Base-by-base conservation (phyloP, 225 moss, liverwort and hornwort genomes). In the Antitrichia curtipendula region DNA sequence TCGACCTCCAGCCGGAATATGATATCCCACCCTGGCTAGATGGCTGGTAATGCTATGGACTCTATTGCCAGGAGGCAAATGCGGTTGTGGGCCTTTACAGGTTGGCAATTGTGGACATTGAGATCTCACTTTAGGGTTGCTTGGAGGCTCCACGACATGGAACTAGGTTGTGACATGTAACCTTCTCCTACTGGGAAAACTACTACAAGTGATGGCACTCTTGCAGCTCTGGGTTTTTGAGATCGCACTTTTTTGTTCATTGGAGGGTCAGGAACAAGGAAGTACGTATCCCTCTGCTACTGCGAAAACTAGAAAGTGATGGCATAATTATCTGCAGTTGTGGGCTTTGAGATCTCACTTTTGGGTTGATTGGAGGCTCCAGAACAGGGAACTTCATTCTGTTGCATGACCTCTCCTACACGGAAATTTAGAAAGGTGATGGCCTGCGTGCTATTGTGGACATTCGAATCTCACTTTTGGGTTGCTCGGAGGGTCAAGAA, bases 1-100 rank as follows among this genome's bases (percentile, higher is more conserved):
- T 95, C 66, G 93, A 91, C 66, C 91, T 95, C 7, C 92, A 90
- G 82, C 91, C 92, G 15, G 92, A 91, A 22, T 87, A 95, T 49
- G 92, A 93, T 34, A 68, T 53, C 50, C 93, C 95, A 3, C 93
- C 92, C 23, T 95, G 95, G 95, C 90, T 95, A 2, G 91, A 95
- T 52, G 95, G 95, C 40, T 95, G 95, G 95, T 93, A 56, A 84
- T 53, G 16, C 38, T 7, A 15, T 38, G 40, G 54, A 38, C 36
- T 36, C 49, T 8, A 24, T 13, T 4, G 20, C 13, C 28, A 38
- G 27, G 31, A 61, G 32, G 23, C 63, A 63, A 47, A 23, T 47
- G 81, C 47, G 16, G 20, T 31, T 57, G 10, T 16, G 16, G 32
- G 22, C 12, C 57, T 16, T 20, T 19, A 43, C 68, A 56, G 32